Percentiles rank a stretch among this genome's conserved stretches.
Evolutionary conservation across 192 early-diverging fungal species (phyloP).

Genomic region (Gonapodya sp.): DNA sequence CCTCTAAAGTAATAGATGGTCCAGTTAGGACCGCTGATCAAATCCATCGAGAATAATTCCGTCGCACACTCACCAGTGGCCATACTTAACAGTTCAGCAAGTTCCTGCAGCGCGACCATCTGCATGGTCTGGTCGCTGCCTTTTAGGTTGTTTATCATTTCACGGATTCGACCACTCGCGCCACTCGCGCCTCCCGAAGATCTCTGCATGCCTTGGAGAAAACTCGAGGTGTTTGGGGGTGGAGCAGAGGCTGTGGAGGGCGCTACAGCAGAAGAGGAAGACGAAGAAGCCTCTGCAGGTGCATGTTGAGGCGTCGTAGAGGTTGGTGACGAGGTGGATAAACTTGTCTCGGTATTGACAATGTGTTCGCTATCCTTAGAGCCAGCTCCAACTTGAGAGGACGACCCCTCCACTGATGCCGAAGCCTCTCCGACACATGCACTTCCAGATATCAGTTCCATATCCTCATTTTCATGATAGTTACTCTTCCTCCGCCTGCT

Average conservation of each 20-base stretch:
- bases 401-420: too few relatives aligned
- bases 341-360: too few relatives aligned
- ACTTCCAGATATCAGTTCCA: too few relatives aligned
- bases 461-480: too few relatives aligned
- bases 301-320: too few relatives aligned
- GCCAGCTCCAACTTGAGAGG: too few relatives aligned
- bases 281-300: neutral
- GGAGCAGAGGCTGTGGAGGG: neutral
- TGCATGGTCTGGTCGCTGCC: slow-evolving; percentile 48
- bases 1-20: neutral
- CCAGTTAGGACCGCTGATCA: neutral
- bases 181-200: neutral
- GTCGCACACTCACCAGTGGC: slow-evolving; percentile 61
- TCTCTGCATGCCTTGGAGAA: neutral
- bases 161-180: neutral
- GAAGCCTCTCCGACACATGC: too few relatives aligned
- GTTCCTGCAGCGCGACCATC: slow-evolving; percentile 76
- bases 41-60: slow-evolving; percentile 18
- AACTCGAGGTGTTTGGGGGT: neutral
- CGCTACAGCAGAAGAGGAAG: neutral
- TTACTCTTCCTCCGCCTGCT: neutral
- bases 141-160: neutral
- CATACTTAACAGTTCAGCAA: slow-evolving; percentile 65
- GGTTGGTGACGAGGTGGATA: too few relatives aligned
- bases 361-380: too few relatives aligned